Evolutionary conservation across 352 stramenopile species (phyloP).

Genomic region (Phytophthora lateralis): DNA sequence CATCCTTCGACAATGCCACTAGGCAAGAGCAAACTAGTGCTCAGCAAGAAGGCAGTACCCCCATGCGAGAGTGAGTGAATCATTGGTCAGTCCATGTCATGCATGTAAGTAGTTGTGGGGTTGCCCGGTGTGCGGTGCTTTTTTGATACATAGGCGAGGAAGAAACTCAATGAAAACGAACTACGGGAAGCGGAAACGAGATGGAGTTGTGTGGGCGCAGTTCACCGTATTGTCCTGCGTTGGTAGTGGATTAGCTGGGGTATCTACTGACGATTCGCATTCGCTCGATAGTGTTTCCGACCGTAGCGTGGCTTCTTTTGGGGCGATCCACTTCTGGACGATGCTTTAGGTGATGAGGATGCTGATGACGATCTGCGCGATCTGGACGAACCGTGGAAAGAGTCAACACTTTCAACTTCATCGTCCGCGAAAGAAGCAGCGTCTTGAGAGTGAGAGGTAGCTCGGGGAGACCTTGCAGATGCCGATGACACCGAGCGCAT

Average conservation of each 20-base stretch:
- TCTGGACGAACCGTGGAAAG: conserved; percentile 25
- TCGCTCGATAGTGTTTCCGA: conserved; percentile 77
- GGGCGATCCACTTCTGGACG: conserved; percentile 37
- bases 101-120: conserved; percentile 45
- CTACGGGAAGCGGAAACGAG: conserved; percentile 23
- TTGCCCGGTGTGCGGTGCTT: conserved; percentile 27
- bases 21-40: conserved; percentile 22
- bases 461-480: conserved; percentile 12
- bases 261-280: conserved; percentile 61
- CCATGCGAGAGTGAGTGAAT: conserved; percentile 73
- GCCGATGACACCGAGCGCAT: conserved; percentile 17
- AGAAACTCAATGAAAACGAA: conserved; percentile 34
- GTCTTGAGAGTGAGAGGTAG: conserved; percentile 25
- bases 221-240: conserved; percentile 11
- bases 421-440: conserved; percentile 34
- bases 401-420: conserved; percentile 26
- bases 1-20: conserved; percentile 20
- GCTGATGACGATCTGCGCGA: conserved; percentile 42
- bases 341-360: conserved; percentile 39
- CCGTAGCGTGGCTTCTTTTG: conserved; percentile 71
- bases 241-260: neutral
- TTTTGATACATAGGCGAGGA: conserved; percentile 32
- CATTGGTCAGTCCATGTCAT: conserved; percentile 61
- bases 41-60: conserved; percentile 51
- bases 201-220: conserved; percentile 18